Base-by-base conservation (phyloP, 2,329 filamentous ascomycete species). In the Apiospora koreana region DNA sequence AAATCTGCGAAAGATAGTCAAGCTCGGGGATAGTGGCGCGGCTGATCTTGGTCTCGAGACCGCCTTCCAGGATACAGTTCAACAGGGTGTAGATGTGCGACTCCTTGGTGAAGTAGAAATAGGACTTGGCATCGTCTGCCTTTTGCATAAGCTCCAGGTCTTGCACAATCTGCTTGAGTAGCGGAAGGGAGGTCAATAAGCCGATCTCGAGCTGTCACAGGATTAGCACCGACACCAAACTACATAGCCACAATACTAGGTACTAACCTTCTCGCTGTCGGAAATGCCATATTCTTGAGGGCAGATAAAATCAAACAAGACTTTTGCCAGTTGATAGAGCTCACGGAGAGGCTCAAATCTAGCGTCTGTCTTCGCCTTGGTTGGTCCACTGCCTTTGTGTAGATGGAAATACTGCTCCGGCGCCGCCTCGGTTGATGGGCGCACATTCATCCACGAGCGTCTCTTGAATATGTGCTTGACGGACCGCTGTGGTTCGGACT, bases 61-160 rank as follows among this genome's bases (percentile, higher is more conserved):
- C 97, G 72, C 97, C 96, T 80, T 99, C 96, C 35, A 99, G 88
- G 75, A 99, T 98, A 80, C 95, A 98, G 81, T 99, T 99, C 71
- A 99, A 89, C 6, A 99, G 88, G 6, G 96, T 99, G 83, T 99
- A 99, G 73, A 99, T 98, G 80, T 99, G 96, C 0, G 94, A 97
- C 82, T 99, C 96, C 81, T 99, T 99, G 73, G 96, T 99, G 81
- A 99, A 99, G 84, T 99, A 99, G 82, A 98, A 94, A 85, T 98
- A 98, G 1, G 93, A 95, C 79, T 98, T 98, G 62, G 95, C 94
- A 74, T 97, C 93, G 68, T 95, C 92, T 0, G 94, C 97, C 3
- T 96, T 95, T 82, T 99, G 96, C 81, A 72, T 94, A 81, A 98
- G 95, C 83, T 99, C 97, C 2, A 99, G 87, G 77, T 99, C 95